These are phyloP conservation scores for Coniochaeta sp. DNA, from an alignment of 2,329 filamentous ascomycete genomes.

Conservation along the genomic window DNA sequence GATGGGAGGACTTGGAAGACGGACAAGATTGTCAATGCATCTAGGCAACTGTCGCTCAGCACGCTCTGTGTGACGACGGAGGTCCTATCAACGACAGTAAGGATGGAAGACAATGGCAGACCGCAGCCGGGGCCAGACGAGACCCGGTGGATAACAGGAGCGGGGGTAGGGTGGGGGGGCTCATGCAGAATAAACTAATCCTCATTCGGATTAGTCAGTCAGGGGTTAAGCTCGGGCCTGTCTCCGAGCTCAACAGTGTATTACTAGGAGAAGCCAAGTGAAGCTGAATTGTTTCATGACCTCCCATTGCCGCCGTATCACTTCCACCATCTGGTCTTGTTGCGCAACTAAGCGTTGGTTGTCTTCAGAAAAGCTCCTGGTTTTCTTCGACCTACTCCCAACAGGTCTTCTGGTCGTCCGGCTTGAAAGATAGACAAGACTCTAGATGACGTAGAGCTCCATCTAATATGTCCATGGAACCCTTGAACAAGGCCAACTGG, in stretches of 20 bases:
- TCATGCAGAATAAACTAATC: background rate
- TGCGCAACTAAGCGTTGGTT: background rate
- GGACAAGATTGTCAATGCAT: too few species aligned
- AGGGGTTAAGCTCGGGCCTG: background rate
- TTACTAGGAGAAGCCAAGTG: background rate
- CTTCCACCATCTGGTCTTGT: background rate
- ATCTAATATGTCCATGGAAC: too few species aligned
- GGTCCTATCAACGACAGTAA: background rate
- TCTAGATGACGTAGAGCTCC: background rate
- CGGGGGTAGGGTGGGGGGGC: background rate
- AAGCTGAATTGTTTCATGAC: background rate
- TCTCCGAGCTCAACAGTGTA: background rate
- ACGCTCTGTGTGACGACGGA: background rate
- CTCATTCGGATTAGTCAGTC: background rate
- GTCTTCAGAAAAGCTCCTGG: background rate
- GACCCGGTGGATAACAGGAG: background rate
- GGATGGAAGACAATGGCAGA: background rate
- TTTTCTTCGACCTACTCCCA: too few species aligned
- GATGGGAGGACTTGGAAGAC: background rate
- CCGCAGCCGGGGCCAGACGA: background rate
- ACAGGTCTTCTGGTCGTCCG: too few species aligned
- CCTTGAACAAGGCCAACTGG: too few species aligned
- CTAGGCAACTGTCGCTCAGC: background rate
- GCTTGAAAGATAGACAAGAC: background rate
- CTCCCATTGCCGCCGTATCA: background rate